Evolutionary conservation across 2,329 filamentous ascomycete genomes (phyloP).

Genomic region (Aureobasidium subglaciale): DNA sequence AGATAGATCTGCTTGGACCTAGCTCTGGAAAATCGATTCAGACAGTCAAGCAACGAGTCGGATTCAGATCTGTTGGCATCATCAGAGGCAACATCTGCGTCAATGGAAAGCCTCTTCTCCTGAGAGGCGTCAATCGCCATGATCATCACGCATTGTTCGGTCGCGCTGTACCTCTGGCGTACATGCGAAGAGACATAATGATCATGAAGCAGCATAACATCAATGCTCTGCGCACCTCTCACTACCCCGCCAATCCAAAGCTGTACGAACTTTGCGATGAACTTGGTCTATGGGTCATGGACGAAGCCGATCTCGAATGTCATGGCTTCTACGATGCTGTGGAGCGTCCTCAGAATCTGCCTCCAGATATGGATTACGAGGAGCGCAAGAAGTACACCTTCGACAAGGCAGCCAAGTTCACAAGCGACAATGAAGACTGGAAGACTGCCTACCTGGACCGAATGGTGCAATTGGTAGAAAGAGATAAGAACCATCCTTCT

Average conservation of each 20-base stretch:
- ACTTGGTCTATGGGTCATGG: constrained; percentile 60
- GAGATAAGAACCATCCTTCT: constrained; percentile 65
- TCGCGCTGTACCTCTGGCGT: constrained; percentile 56
- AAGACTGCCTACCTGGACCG: constrained; percentile 60
- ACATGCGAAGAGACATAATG: constrained; percentile 54
- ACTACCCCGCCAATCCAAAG: constrained; percentile 58
- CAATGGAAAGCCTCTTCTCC: constrained; percentile 54
- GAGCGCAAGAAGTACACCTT: constrained; percentile 54
- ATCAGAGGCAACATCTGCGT: constrained; percentile 54
- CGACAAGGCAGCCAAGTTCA: constrained; percentile 49
- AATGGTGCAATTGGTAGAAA: constrained; percentile 54
- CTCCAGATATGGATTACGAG: constrained; percentile 47
- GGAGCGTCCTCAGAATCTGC: constrained; percentile 17
- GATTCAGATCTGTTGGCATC: constrained; percentile 59
- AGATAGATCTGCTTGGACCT: constrained; percentile 27
- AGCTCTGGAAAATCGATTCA: constrained; percentile 26
- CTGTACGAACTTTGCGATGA: constrained; percentile 57
- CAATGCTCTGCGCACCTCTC: constrained; percentile 62
- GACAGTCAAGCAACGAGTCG: constrained; percentile 47
- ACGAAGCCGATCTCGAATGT: constrained; percentile 45
- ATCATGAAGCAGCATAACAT: constrained; percentile 66
- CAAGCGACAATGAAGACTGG: constrained; percentile 56
- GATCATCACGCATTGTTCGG: constrained; percentile 61
- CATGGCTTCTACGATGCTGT: constrained; percentile 37
- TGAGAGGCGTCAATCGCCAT: constrained; percentile 62